Evolutionary conservation across 192 early-diverging fungal species (phyloP), one percentile per base, ranked within the genome.

Genomic region (Coemansia sp.): DNA sequence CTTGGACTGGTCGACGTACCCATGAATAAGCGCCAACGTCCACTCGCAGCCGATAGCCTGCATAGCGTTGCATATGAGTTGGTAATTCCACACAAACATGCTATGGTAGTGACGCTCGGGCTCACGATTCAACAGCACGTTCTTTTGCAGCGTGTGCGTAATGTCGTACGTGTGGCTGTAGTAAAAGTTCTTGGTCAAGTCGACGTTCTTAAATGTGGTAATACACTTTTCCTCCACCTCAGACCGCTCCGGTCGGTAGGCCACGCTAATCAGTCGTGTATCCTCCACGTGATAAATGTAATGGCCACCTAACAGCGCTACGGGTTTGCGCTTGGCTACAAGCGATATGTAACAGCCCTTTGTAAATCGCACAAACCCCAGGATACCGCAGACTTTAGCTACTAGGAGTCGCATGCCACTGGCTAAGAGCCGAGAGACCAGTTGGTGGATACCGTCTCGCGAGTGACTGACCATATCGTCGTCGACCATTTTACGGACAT

Each of bases 151-250:
- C 5, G 92, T 91, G 44, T 92, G 86, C 7, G 95, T 97, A 29
- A 99, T 89, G 75, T 99, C 97, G 74, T 99, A 99, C 1, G 95
- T 95, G 60, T 97, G 95, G 74, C 91, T 93, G 78, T 95, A 99
- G 80, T 99, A 99, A 80, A 98, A 98, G 85, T 97, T 95, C 71
- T 97, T 96, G 52, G 89, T 90, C 72, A 97, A 78, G 67, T 97
- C 95, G 18, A 99, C 93, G 72, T 94, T 95, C 43, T 91, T 87
- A 75, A 97, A 99, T n/a, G 92, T 90, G 39, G 88, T 81, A 18
- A 94, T 85, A 61, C 94, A 95, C 73, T 89, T 79, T 39, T 82
- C 79, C 79, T 96, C 94, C 33, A 90, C 88, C 4, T 91, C 89
- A 49, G 91, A 90, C 68, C 91, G 89, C 68, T 92, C 92, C 2